phyloP scores from a whole-genome alignment of 768 basidiomycete species.

The Leucogyrophana mollusca region DNA sequence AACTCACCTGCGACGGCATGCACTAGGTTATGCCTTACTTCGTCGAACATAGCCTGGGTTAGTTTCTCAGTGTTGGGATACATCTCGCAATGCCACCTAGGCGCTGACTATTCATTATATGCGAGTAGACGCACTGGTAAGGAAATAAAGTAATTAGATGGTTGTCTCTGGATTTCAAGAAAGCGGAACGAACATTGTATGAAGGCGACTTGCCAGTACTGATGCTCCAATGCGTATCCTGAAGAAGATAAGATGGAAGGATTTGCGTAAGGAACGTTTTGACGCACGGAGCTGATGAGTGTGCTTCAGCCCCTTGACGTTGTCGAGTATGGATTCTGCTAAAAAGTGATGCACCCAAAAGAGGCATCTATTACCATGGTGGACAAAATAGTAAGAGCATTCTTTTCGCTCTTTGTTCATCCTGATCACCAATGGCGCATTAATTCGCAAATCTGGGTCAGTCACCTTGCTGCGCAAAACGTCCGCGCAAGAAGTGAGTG shows the following conservation, averaged over 20 bases:
- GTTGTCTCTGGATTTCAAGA: neutral
- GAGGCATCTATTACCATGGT: conserved; percentile 39
- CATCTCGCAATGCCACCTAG: conserved; percentile 8
- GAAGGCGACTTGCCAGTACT: conserved; percentile 4
- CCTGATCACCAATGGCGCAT: no score
- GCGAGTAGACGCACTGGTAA: neutral
- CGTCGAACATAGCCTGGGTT: neutral
- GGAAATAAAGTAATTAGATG: neutral
- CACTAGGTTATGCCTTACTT: conserved; percentile 2
- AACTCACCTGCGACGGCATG: conserved; percentile 1
- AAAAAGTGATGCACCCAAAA: conserved; percentile 49
- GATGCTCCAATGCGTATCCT: conserved; percentile 3
- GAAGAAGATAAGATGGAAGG: no score
- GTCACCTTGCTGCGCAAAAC: no score
- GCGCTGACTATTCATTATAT: neutral
- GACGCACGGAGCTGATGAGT: no score
- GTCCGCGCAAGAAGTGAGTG: no score
- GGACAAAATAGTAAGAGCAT: conserved; percentile 45
- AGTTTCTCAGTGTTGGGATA: conserved; percentile 1
- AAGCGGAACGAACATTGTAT: neutral
- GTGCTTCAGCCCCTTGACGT: conserved; percentile 34
- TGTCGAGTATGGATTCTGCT: conserved; percentile 27
- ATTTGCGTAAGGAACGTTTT: no score
- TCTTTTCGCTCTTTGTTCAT: no score
- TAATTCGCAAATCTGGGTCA: no score